phyloP scores from a whole-genome alignment of 306 rosid species.

The Corylus americana region DNA sequence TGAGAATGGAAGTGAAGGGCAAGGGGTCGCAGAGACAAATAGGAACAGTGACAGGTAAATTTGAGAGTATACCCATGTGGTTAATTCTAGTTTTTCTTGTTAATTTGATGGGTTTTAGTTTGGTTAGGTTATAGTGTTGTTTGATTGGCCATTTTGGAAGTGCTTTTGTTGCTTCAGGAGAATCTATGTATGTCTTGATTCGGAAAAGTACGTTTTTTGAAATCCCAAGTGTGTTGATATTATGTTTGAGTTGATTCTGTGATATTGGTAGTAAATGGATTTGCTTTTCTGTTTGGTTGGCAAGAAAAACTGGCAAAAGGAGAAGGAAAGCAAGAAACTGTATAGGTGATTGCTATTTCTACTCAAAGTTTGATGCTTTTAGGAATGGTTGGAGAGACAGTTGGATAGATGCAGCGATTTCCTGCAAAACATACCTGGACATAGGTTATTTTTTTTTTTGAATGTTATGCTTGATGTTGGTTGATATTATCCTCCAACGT shows the following conservation, averaged over 20 bases:
- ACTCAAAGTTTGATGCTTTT: conserved; percentile 5
- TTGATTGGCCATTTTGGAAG: neutral
- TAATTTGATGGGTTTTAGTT: neutral
- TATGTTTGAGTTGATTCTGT: neutral
- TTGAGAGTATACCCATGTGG: neutral
- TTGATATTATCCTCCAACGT: neutral
- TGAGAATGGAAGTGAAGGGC: conserved; percentile 33
- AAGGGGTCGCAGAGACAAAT: conserved; percentile 34
- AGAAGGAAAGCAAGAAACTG: neutral
- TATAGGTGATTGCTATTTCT: neutral
- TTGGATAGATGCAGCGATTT: neutral
- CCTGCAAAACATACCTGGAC: neutral
- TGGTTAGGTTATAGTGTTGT: neutral
- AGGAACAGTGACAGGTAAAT: conserved; percentile 48
- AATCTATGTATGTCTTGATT: neutral
- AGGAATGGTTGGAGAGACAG: neutral
- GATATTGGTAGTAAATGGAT: neutral
- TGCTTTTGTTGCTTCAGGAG: conserved; percentile 11
- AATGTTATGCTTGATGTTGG: neutral
- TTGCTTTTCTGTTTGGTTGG: neutral
- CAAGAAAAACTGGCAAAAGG: neutral
- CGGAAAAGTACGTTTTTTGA: neutral
- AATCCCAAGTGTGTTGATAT: neutral
- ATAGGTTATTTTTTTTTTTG: neutral
- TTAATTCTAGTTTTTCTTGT: neutral